Base-by-base conservation (phyloP, 208 protist genomes). In the Trypanosoma theileri region DNA sequence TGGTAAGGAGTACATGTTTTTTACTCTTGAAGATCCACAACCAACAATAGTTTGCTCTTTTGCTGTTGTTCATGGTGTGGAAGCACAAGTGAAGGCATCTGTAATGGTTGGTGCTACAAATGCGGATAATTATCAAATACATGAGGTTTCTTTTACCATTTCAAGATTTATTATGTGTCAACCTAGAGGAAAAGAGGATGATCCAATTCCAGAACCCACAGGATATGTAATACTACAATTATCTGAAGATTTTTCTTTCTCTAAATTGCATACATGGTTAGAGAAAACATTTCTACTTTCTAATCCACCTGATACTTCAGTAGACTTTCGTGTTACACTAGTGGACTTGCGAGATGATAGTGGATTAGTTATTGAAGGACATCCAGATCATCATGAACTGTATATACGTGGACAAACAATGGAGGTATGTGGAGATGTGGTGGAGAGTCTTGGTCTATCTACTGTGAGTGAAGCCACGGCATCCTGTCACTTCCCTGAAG, bases 141-240 rank as follows among this genome's bases (percentile, higher is more conserved):
- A 97, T 70, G 92, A 98, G 55, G 48, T 96, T 19, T 44, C 48
- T 11, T 45, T 96, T 50, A 52, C 48, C 8, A 70, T 98, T 31
- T 95, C 96, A 2, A 82, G 75, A 61, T 98, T 96, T 77, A 65
- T 85, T 42, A 95, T 96, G 84, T 97, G 86, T 77, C 56, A 48
- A 50, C 31, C n/a, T 24, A 59, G 24, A 59, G 60, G 66, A 65
- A 31, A 53, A 78, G 28, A 76, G 69, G 31, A 48, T 16, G 26
- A 50, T 26, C 12, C 67, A 24, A 2, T 77, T 55, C 16, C 24
- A 0, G 53, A 53, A 13, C 91, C 82, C 0, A 51, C 48, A 6
- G 84, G 78, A 22, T 76, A 56, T 54, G 81, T 89, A 26, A 61
- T 67, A 48, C 69, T 98, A 56, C 50, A 52, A 44, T 81, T 95